Evolutionary conservation across 2,329 filamentous ascomycete genomes (phyloP).

Genomic region (Malbranchea zuffiana): DNA sequence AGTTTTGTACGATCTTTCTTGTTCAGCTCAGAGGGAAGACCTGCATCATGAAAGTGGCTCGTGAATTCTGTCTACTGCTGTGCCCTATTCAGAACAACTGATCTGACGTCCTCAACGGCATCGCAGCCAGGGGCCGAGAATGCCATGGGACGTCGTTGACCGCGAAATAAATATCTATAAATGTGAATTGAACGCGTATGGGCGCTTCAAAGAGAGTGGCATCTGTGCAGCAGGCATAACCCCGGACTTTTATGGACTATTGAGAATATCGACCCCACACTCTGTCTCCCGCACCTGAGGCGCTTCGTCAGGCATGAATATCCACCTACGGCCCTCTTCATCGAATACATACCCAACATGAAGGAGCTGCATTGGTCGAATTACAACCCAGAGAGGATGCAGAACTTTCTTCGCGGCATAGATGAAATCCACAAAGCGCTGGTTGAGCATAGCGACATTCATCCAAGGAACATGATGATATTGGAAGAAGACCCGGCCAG

Average conservation of each 20-base stretch:
- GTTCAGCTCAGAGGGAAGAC: too few species aligned
- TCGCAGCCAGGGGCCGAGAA: neutral
- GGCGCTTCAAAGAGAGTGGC: slow-evolving; percentile 8
- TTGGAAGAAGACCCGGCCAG: slow-evolving; percentile 13
- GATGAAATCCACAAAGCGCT: slow-evolving; percentile 17
- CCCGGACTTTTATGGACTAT: slow-evolving; percentile 10
- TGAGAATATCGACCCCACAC: slow-evolving; percentile 11
- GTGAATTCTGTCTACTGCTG: too few species aligned
- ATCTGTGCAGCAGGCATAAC: slow-evolving; percentile 10
- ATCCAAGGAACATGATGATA: slow-evolving; percentile 21
- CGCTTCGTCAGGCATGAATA: slow-evolving; percentile 6
- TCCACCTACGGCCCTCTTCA: slow-evolving; percentile 18
- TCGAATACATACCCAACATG: slow-evolving; percentile 20
- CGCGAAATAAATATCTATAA: slow-evolving; percentile 2
- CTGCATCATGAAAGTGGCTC: too few species aligned
- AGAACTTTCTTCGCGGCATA: slow-evolving; percentile 16
- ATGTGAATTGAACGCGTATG: slow-evolving; percentile 10
- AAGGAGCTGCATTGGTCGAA: slow-evolving; percentile 18
- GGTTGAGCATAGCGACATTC: slow-evolving; percentile 18
- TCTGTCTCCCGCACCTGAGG: slow-evolving; percentile 6
- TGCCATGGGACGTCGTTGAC: neutral
- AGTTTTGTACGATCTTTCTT: too few species aligned
- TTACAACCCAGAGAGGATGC: slow-evolving; percentile 15
- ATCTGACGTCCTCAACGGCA: too few species aligned
- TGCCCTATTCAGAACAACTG: too few species aligned